Evolutionary conservation across 2,329 filamentous ascomycete genomes (phyloP).

Genomic region (Polychaeton citri): DNA sequence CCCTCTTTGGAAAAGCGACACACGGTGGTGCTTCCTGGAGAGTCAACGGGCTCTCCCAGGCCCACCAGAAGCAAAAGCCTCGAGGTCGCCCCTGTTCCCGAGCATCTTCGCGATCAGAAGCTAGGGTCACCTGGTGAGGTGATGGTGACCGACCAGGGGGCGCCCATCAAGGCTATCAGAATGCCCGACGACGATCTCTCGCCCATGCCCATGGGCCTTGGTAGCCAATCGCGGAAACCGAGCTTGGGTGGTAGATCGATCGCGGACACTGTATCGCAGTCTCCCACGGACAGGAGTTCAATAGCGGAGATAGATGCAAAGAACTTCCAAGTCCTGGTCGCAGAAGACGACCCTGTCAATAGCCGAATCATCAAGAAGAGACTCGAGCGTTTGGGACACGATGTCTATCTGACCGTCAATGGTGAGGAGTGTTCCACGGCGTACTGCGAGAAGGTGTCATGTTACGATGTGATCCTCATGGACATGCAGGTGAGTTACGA

Average conservation of each 20-base stretch:
- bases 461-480: slow-evolving; percentile 75
- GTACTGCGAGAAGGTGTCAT: slow-evolving; percentile 48
- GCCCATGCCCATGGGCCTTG: background rate
- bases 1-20: no score
- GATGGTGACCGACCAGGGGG: slow-evolving; percentile 25
- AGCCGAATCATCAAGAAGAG: slow-evolving; percentile 69
- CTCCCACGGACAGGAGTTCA: background rate
- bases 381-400: slow-evolving; percentile 61
- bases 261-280: background rate
- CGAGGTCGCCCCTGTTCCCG: slow-evolving; percentile 6
- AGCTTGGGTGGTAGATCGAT: background rate
- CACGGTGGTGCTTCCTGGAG: no score
- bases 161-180: slow-evolving; percentile 31
- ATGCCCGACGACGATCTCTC: slow-evolving; percentile 29
- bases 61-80: slow-evolving; percentile 12
- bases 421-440: slow-evolving; percentile 69
- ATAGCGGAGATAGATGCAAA: background rate
- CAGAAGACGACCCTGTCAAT: slow-evolving; percentile 82
- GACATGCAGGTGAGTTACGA: slow-evolving; percentile 65
- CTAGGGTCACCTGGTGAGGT: slow-evolving; percentile 29
- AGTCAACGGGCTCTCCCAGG: no score
- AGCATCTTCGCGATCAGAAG: slow-evolving; percentile 27
- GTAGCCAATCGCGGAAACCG: background rate
- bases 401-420: slow-evolving; percentile 60
- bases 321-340: slow-evolving; percentile 56